Base-by-base conservation (phyloP, 208 protist genomes). In the Acanthamoeba sp. region DNA sequence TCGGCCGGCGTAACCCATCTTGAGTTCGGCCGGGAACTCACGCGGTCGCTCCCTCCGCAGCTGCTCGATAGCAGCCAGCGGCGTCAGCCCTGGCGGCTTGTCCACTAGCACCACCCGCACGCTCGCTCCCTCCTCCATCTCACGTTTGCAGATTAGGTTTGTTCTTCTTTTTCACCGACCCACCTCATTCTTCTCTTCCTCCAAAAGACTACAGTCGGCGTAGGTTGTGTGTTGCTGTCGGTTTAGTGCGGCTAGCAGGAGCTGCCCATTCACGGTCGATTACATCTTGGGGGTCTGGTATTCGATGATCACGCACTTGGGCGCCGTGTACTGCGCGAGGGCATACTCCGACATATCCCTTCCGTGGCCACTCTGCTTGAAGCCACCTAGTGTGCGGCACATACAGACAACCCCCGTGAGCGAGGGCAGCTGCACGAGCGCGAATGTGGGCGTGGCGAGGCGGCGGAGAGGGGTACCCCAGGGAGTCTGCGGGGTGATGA, bases 1-100 rank as follows among this genome's bases (percentile, higher is more conserved):
- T 7, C 90, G 90, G 24, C 90, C 90, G 27, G 90, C 90, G 34
- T 87, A 94, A 7, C 71, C 66, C 38, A 94, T 89, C 40, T 94
- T 91, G 12, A 45, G 27, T 18, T 64, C 36, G 0, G 38, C 42
- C n/a, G 27, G 14, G 32, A 42, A 71, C 55, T 91, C 42, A 18
- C 14, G 38, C 55, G 20, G 59, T n/a, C 34, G 85, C 34, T 91
- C 42, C 24, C 42, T 20, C 29, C 38, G 27, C 27, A 91, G 42
- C 36, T 42, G 38, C 29, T 91, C 27, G 9, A 91, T 64, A 0
- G 42, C 38, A 0, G 32, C 55, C 10, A 91, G 32, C 85, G 85
- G 85, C 1, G 85, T 91, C 85, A 91, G 66, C 27, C 85, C 85
- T 6, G 29, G 45, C 6, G 85, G 85, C 85, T 91, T 91, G 85